phyloP scores from a whole-genome alignment of 257 asterid species.

The Paulownia fortunei region DNA sequence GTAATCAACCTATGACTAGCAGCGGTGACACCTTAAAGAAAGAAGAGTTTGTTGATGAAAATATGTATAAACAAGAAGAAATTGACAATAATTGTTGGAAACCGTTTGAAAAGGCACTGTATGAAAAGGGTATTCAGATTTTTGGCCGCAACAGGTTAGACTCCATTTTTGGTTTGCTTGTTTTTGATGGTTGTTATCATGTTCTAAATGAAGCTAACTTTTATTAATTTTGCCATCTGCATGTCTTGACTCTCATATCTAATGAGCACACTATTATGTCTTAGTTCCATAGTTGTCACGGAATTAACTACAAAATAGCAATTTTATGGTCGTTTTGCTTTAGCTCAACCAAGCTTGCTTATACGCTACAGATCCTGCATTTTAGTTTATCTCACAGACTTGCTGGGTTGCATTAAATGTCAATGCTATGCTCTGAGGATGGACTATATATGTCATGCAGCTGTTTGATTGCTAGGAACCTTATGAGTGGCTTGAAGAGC shows the following conservation, averaged over 20 bases:
- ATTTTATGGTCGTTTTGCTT: constrained; percentile 9
- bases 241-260: constrained; percentile 21
- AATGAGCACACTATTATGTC: constrained; percentile 11
- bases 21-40: constrained; percentile 54
- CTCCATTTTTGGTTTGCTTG: constrained; percentile 30
- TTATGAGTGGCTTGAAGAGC: constrained; percentile 82
- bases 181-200: constrained; percentile 8
- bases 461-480: constrained; percentile 93
- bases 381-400: background rate
- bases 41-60: constrained; percentile 59
- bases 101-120: constrained; percentile 85
- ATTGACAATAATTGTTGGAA: constrained; percentile 68
- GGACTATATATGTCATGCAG: constrained; percentile 57
- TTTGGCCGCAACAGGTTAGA: constrained; percentile 91
- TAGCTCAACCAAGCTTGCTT: constrained; percentile 21
- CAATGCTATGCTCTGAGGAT: constrained; percentile 29
- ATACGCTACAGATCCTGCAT: background rate
- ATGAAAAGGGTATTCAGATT: constrained; percentile 86
- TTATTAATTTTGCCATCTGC: background rate
- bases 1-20: constrained; percentile 46
- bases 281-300: constrained; percentile 3
- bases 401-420: constrained; percentile 22
- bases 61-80: constrained; percentile 49
- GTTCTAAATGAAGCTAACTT: background rate
- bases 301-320: background rate